Base-by-base conservation (phyloP, 495 filamentous ascomycete species). In the Trichoderma parareesei region DNA sequence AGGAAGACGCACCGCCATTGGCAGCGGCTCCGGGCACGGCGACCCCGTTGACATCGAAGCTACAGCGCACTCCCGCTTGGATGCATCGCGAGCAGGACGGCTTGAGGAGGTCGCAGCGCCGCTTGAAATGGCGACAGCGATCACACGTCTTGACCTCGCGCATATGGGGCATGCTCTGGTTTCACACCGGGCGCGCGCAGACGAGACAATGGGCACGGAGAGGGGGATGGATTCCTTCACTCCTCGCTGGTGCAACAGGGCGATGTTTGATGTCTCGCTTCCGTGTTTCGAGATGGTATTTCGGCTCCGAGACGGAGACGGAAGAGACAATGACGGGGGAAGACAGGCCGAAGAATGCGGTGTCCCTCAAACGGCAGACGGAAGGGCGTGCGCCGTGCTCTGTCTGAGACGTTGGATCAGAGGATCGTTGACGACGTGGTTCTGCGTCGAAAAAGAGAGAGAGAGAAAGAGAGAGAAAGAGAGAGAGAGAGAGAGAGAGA, bases 111-210 rank as follows among this genome's bases (percentile, higher is more conserved):
- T 63, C 61, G 42, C 61, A 63, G 40, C 61, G 61, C 38, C 61
- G 61, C 16, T 63, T 63, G 61, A 63, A 63, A n/a, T 63, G 61
- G 6, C 61, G 61, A 33, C 61, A 63, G 61, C 61, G 61, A 41
- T 63, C 61, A 38, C 61, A 63, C 16, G 61, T 63, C 41, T 63
- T 63, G 4, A 63, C 61, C 41, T 63, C 61, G 41, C 61, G 61
- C 61, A 63, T 63, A 44, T 63, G 61, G 38, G 61, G 61, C 61
- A 63, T 63, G 61, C 60, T 62, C 10, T 57, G 35, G 0, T 27
- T 37, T 57, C 53, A 57, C 48, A n/a, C 33, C 53, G 27, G 8
- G 10, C 9, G 27, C 35, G 33, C 8, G 53, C 14, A 37, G 53
- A 55, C 1, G 48, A 18, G n/a, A 13, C 53, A 57, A n/a, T 11